Base-by-base conservation (phyloP, 768 basidiomycete genomes). In the Lactarius tabidus region DNA sequence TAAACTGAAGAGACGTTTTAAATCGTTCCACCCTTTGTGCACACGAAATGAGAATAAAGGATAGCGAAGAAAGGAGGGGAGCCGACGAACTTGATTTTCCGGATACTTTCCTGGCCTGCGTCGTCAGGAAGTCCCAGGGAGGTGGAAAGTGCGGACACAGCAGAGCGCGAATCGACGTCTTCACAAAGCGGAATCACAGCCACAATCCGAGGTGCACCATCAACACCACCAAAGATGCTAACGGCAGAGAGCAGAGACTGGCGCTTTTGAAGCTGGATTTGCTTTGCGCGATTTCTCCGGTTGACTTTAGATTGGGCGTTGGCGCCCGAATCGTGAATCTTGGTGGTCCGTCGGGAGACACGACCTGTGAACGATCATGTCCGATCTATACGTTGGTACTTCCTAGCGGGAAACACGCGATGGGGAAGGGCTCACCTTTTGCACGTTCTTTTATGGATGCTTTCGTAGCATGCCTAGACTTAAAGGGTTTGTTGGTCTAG, bases 401-500 rank as follows among this genome's bases (percentile, higher is more conserved):
- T 28, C 45, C 12, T 6, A 23, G 57, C 28, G 8, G 29, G 29
- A 39, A 58, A 39, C 20, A 39, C 14, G 63, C 55, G 23, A 18
- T 51, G 10, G 33, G 43, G 18, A 36, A 51, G 18, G 31, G 55
- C 73, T 39, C 52, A 87, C 94, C 95, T 81, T 96, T 96, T 36
- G 92, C 87, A 51, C 84, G 83, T 53, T 92, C 91, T 75, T 90
- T 94, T 43, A 97, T 71, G 0, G 90, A 81, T 1, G 89, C 85
- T 77, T 97, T 97, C 15, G 91, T 85, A 2, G 93, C 84, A 79
- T 95, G 91, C 74, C 87, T 91, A 2, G 93, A 93, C 77, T 98
- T 98, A 81, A 91, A 98, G 1, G 83, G 70, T 75, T 98, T 98
- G 77, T 98, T 97, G 81, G 86, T 79, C 92, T 95, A 68, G 18